These are phyloP conservation scores for Psilocybe sp. DNA, from an alignment of 768 basidiomycete genomes.

Conservation along the genomic window DNA sequence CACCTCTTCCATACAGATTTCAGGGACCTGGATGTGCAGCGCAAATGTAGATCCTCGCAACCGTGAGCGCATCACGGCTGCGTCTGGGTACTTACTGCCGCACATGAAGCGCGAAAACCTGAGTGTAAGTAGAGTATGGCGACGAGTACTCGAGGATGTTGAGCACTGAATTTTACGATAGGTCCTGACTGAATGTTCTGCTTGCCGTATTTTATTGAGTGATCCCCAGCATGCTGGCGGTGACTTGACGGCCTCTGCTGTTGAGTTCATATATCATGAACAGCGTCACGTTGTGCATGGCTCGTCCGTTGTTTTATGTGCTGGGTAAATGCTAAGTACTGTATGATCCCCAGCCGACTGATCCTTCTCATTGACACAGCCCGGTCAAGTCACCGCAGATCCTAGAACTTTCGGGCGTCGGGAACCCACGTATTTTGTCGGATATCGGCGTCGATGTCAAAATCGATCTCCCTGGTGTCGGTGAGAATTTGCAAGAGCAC, in stretches of 20 bases:
- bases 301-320: constrained; percentile 1
- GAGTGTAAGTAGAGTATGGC: neutral
- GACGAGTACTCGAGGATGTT: neutral
- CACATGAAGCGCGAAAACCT: constrained; percentile 47
- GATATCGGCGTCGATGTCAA: constrained; percentile 3
- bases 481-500: constrained; percentile 12
- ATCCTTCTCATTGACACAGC: neutral
- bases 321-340: constrained; percentile 42
- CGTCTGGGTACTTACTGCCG: constrained; percentile 61
- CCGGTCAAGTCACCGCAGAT: constrained; percentile 30
- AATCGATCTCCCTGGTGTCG: constrained; percentile 12
- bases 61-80: constrained; percentile 63
- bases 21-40: constrained; percentile 15
- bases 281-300: too few relatives aligned
- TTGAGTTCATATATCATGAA: too few relatives aligned
- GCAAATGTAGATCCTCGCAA: constrained; percentile 28
- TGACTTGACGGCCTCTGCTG: too few relatives aligned
- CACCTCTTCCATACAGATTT: constrained; percentile 15
- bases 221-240: too few relatives aligned
- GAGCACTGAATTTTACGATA: constrained; percentile 8
- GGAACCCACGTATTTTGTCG: constrained; percentile 3
- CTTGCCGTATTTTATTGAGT: too few relatives aligned
- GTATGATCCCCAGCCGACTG: constrained; percentile 15
- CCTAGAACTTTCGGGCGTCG: constrained; percentile 9
- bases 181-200: constrained; percentile 30